A percentile compares a stretch with the other conserved stretches of the same genome.
phyloP scores from a whole-genome alignment of 164 flowering plant genomes.

The Umbilicus rupestris region DNA sequence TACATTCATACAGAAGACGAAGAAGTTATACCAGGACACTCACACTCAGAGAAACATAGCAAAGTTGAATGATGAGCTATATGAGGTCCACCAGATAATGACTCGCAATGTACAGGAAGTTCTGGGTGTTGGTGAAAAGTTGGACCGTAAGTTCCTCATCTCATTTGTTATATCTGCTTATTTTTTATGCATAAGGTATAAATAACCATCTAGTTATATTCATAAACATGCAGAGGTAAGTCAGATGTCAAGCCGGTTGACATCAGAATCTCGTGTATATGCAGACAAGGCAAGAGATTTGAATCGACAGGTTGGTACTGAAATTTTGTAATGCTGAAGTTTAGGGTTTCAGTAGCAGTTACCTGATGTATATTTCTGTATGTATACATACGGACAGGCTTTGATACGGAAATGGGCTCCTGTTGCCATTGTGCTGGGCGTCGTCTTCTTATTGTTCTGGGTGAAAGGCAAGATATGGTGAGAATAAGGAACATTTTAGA shows the following conservation, averaged over 20 bases:
- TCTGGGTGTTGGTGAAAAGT: slow-evolving; percentile 94
- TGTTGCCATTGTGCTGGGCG: slow-evolving; percentile 69
- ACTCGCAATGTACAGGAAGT: slow-evolving; percentile 97
- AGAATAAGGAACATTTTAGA: too few species aligned
- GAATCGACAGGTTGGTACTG: slow-evolving; percentile 63
- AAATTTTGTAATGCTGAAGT: background rate
- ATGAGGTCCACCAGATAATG: slow-evolving; percentile 96
- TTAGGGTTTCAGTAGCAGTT: background rate
- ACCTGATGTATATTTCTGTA: background rate
- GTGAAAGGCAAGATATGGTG: slow-evolving; percentile 50
- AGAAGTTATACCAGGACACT: slow-evolving; percentile 82
- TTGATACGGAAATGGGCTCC: slow-evolving; percentile 80
- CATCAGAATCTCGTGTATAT: slow-evolving; percentile 88
- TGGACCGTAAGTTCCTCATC: slow-evolving; percentile 62
- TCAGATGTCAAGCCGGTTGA: slow-evolving; percentile 77
- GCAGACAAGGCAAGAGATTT: slow-evolving; percentile 85
- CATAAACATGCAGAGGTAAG: slow-evolving; percentile 65
- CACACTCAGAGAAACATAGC: slow-evolving; percentile 77
- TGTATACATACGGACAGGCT: slow-evolving; percentile 41
- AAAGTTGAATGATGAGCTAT: slow-evolving; percentile 86
- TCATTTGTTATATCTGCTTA: background rate
- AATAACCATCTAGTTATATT: background rate
- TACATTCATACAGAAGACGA: slow-evolving; percentile 86
- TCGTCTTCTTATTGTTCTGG: slow-evolving; percentile 67
- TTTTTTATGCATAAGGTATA: background rate